These are phyloP conservation scores for Ceraceosorus bombacis DNA, from an alignment of 1,284 basidiomycete species.

Conservation along the genomic window DNA sequence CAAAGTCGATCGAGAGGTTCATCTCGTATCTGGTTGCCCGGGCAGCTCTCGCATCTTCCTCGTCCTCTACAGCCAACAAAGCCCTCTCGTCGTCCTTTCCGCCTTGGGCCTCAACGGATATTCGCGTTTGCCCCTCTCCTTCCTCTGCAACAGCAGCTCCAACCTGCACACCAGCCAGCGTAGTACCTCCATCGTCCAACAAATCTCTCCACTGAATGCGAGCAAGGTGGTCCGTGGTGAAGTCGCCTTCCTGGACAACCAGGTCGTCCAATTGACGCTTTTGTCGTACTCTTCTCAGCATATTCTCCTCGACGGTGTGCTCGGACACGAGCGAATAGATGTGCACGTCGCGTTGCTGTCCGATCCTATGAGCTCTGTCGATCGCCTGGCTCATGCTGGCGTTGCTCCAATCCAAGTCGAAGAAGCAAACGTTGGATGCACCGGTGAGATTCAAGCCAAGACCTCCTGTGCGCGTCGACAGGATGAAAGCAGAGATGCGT, in stretches of 20 bases:
- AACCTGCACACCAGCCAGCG: conserved; percentile 37
- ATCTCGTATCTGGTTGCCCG: conserved; percentile 71
- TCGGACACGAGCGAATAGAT: conserved; percentile 91
- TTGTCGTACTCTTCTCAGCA: conserved; percentile 91
- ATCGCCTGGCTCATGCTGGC: conserved; percentile 97
- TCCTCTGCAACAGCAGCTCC: conserved; percentile 48
- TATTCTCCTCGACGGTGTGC: conserved; percentile 90
- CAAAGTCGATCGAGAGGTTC: conserved; percentile 61
- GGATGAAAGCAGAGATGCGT: conserved; percentile 87
- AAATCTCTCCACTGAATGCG: conserved; percentile 73
- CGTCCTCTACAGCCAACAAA: conserved; percentile 80
- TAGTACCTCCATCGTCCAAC: conserved; percentile 54
- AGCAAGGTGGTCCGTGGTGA: conserved; percentile 56
- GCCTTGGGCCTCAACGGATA: too few relatives aligned
- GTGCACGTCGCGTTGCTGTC: conserved; percentile 91
- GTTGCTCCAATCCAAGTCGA: conserved; percentile 95
- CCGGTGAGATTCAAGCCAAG: conserved; percentile 90
- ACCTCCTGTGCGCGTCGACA: conserved; percentile 84
- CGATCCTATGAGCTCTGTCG: conserved; percentile 88
- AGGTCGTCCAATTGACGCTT: conserved; percentile 83
- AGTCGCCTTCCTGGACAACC: conserved; percentile 88
- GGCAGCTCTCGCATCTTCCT: conserved; percentile 74
- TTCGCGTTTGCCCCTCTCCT: conserved; percentile 50
- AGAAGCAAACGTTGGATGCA: conserved; percentile 94
- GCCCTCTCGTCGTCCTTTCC: conserved; percentile 55